Evolutionary conservation across 305 asterid genomes (phyloP).

Genomic region (Fraxinus floribunda): DNA sequence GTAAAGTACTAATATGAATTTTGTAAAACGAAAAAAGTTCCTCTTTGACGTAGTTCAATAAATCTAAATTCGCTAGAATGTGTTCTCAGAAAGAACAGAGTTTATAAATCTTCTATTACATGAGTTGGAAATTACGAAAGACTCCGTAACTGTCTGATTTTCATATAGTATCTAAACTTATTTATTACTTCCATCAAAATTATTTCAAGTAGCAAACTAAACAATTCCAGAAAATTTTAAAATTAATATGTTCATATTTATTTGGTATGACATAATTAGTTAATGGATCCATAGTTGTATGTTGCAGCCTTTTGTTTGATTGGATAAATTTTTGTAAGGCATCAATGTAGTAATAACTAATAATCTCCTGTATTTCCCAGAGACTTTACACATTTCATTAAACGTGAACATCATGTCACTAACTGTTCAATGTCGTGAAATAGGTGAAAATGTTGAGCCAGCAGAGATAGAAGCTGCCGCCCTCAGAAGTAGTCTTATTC

Average conservation of each 20-base stretch:
- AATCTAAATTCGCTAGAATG: neutral
- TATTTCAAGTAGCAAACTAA: neutral
- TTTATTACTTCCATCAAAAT: neutral
- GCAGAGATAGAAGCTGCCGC: constrained; percentile 94
- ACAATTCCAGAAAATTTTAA: neutral
- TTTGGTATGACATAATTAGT: constrained; percentile 4
- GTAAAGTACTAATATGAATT: neutral
- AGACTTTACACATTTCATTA: neutral
- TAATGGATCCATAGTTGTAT: neutral
- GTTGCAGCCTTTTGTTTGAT: neutral
- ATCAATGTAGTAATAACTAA: neutral
- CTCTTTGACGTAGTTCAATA: neutral
- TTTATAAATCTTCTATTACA: neutral
- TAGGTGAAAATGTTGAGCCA: constrained; percentile 97
- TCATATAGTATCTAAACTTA: neutral
- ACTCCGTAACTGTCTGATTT: neutral
- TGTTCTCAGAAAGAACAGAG: neutral
- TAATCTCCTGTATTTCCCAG: neutral
- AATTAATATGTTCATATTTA: neutral
- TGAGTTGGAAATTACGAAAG: neutral
- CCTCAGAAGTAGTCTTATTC: constrained; percentile 73
- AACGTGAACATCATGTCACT: neutral
- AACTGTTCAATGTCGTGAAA: constrained; percentile 9
- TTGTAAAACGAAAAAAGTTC: neutral
- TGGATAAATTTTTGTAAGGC: neutral